phyloP scores from a whole-genome alignment of 257 asterid species.

The Solanum arcanum region DNA sequence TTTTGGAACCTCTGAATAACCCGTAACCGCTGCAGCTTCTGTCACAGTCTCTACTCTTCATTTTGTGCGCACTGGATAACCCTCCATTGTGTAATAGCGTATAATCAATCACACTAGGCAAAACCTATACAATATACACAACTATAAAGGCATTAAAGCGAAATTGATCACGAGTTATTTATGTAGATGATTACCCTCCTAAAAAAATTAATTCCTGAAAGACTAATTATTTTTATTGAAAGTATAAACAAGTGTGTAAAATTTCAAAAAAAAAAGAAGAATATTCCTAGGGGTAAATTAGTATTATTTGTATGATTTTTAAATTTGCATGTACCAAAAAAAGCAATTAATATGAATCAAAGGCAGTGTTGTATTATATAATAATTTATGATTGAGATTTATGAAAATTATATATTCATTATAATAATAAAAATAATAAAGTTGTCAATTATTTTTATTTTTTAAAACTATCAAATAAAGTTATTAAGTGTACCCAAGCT shows the following conservation, averaged over 20 bases:
- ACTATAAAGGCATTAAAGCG: not conserved
- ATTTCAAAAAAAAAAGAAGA: fast-evolving
- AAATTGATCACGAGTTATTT: not conserved
- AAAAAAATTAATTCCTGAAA: no score
- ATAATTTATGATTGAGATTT: no score
- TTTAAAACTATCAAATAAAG: no score
- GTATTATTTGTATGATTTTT: not conserved
- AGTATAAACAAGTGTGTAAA: not conserved
- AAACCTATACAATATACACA: not conserved
- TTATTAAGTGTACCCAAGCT: no score
- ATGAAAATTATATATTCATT: no score
- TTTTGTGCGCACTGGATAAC: not conserved
- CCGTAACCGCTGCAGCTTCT: not conserved
- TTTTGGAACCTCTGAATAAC: fast-evolving
- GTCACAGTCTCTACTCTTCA: not conserved
- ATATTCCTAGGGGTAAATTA: not conserved
- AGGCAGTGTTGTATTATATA: no score
- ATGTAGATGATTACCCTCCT: no score
- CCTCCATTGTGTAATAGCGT: not conserved
- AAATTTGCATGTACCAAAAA: not conserved
- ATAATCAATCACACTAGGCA: not conserved
- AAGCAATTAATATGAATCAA: not conserved
- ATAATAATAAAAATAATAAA: no score
- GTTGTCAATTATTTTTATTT: no score
- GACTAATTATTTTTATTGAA: not conserved